Conservation (phyloP, 805 yeast species). For the Teunomyces lycoperdinae region DNA sequence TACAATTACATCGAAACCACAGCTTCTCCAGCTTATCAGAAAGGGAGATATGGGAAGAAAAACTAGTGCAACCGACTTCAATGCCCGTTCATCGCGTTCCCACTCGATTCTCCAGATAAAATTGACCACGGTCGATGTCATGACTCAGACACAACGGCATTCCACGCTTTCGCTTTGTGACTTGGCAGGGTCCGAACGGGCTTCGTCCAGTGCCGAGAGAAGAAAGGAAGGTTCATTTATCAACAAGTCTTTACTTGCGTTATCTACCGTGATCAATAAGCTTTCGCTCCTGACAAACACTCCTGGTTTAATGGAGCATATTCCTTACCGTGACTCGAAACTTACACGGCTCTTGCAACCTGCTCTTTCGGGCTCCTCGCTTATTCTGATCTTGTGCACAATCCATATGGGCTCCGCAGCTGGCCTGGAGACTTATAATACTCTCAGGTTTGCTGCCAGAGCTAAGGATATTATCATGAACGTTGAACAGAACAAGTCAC, state of each 20-base stretch:
- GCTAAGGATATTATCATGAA: slow-evolving; percentile 81
- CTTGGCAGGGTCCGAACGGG: slow-evolving; percentile 93
- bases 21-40: slow-evolving; percentile 57
- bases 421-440: slow-evolving; percentile 75
- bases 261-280: slow-evolving; percentile 89
- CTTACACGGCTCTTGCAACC: slow-evolving; percentile 89
- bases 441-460: slow-evolving; percentile 87
- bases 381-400: slow-evolving; percentile 84
- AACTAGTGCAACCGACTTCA: slow-evolving; percentile 88
- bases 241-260: slow-evolving; percentile 84
- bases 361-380: slow-evolving; percentile 81
- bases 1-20: slow-evolving; percentile 51
- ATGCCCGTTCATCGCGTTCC: slow-evolving; percentile 82
- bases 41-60: slow-evolving; percentile 73
- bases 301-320: slow-evolving; percentile 48
- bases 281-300: slow-evolving; percentile 42
- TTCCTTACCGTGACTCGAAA: slow-evolving; percentile 92
- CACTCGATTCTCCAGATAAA: slow-evolving; percentile 83
- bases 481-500: slow-evolving; percentile 52
- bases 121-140: slow-evolving; percentile 44
- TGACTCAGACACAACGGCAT: slow-evolving; percentile 37
- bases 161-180: slow-evolving; percentile 85
- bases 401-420: slow-evolving; percentile 56
- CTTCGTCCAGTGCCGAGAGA: slow-evolving; percentile 67
- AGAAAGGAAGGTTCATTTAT: slow-evolving; percentile 92